Evolutionary conservation across 2,329 filamentous ascomycete genomes (phyloP).

Genomic region (Xylariomycetidae sp.): DNA sequence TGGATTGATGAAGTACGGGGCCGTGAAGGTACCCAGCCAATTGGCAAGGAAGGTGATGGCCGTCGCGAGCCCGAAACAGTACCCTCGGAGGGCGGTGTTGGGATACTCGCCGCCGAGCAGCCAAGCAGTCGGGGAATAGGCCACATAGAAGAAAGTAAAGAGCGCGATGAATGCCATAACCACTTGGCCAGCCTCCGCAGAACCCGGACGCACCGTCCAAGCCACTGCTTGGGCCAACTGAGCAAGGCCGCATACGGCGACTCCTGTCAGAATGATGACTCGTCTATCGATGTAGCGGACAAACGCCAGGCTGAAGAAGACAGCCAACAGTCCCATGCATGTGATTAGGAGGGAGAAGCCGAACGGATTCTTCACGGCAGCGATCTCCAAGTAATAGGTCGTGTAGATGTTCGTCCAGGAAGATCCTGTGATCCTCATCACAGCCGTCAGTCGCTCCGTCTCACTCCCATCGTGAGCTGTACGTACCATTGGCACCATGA

Average conservation of each 20-base stretch:
- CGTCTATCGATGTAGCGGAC: slow-evolving; percentile 26
- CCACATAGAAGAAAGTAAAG: slow-evolving; percentile 29
- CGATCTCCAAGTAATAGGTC: slow-evolving; percentile 27
- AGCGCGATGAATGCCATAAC: slow-evolving; percentile 27
- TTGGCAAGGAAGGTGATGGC: slow-evolving; percentile 34
- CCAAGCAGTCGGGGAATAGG: slow-evolving; percentile 32
- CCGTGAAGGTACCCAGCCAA: slow-evolving; percentile 33
- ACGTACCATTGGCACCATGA: slow-evolving; percentile 25
- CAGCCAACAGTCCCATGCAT: slow-evolving; percentile 27
- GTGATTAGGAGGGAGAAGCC: slow-evolving; percentile 29
- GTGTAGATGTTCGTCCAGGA: slow-evolving; percentile 27
- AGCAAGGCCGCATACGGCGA: slow-evolving; percentile 25
- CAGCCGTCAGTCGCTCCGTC: slow-evolving; percentile 1
- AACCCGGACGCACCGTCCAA: slow-evolving; percentile 23
- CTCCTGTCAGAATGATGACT: slow-evolving; percentile 24
- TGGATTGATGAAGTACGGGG: slow-evolving; percentile 37
- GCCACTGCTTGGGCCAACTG: slow-evolving; percentile 27
- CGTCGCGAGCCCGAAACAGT: slow-evolving; percentile 32
- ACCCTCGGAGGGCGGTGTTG: slow-evolving; percentile 32
- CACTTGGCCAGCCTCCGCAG: slow-evolving; percentile 17
- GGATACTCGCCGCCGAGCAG: slow-evolving; percentile 34
- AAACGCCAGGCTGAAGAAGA: slow-evolving; percentile 24
- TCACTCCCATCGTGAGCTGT: background rate
- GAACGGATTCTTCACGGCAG: slow-evolving; percentile 27
- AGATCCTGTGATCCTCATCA: slow-evolving; percentile 15